A percentile compares a stretch with the other conserved stretches of the same genome.
Evolutionary conservation across 495 filamentous ascomycete species (phyloP).

Genomic region (Aspergillus hancockii): DNA sequence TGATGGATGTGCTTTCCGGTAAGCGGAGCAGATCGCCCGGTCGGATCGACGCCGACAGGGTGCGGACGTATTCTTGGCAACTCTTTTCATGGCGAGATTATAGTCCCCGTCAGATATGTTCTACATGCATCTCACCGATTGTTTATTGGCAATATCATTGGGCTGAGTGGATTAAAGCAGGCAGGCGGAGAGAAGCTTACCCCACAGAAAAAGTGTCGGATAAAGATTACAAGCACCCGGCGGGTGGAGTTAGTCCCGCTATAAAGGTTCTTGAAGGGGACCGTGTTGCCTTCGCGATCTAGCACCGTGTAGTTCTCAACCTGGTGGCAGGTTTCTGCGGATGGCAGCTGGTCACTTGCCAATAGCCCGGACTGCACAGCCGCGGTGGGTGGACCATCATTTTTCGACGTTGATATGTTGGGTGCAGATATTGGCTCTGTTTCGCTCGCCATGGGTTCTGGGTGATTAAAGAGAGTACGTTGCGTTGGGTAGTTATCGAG

Average conservation of each 20-base stretch:
- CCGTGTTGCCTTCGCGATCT: constrained; percentile 60
- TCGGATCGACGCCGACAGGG: constrained; percentile 61
- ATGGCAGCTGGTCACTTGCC: constrained; percentile 48
- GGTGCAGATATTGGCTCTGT: too few species aligned
- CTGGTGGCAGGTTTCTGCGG: constrained; percentile 44
- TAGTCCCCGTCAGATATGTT: not conserved
- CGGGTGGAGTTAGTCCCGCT: constrained; percentile 51
- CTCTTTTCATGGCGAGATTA: constrained; percentile 42
- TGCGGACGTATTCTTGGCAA: constrained; percentile 64
- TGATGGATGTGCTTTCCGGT: constrained; percentile 61
- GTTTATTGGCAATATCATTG: too few species aligned
- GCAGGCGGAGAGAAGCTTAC: constrained; percentile 48
- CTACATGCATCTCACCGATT: too few species aligned
- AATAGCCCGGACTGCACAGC: too few species aligned
- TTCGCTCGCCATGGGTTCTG: too few species aligned
- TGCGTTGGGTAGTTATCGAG: too few species aligned
- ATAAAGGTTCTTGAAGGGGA: constrained; percentile 70
- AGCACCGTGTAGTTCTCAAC: constrained; percentile 61
- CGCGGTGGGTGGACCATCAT: too few species aligned
- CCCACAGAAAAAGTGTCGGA: constrained; percentile 89
- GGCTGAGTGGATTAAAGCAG: too few species aligned
- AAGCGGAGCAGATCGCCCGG: constrained; percentile 48
- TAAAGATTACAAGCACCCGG: constrained; percentile 73
- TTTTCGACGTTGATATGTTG: too few species aligned
- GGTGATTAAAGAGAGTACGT: too few species aligned